These are phyloP conservation scores for Umbelopsis isabellina DNA, from an alignment of 192 early-diverging fungal genomes.

Conservation along the genomic window DNA sequence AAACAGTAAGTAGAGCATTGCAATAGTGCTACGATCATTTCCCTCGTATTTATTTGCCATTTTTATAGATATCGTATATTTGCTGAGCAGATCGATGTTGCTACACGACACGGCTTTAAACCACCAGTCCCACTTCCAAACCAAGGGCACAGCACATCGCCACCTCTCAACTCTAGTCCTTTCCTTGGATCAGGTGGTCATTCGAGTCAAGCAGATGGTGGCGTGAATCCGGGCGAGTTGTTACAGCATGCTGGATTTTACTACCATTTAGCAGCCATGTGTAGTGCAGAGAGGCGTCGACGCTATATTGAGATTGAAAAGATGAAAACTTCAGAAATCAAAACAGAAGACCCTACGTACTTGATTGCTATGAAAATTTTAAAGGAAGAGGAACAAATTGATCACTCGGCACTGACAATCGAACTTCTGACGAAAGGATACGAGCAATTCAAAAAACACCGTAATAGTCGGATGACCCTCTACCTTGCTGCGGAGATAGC, in stretches of 20 bases:
- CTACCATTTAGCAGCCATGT: conserved; percentile 76
- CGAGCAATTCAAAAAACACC: conserved; percentile 81
- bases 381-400: conserved; percentile 54
- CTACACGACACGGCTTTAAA: conserved; percentile 66
- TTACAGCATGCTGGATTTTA: conserved; percentile 89
- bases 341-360: not conserved
- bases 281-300: conserved; percentile 70
- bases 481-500: conserved; percentile 89
- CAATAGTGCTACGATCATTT: not conserved
- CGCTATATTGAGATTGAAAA: conserved; percentile 53
- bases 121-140: conserved; percentile 58
- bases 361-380: conserved; percentile 21
- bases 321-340: conserved; percentile 5
- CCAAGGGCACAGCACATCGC: not conserved
- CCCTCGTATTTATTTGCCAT: not conserved
- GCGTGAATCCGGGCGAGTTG: conserved; percentile 65
- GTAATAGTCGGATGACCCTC: conserved; percentile 76
- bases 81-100: conserved; percentile 77
- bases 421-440: conserved; percentile 91
- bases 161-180: not conserved
- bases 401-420: conserved; percentile 73
- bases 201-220: conserved; percentile 28
- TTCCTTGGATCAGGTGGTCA: conserved; percentile 39
- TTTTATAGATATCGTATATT: conserved; percentile 67
- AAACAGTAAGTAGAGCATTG: conserved; percentile 61